Evolutionary conservation across 805 yeast genomes (phyloP).

Genomic region (Lachancea cidri): DNA sequence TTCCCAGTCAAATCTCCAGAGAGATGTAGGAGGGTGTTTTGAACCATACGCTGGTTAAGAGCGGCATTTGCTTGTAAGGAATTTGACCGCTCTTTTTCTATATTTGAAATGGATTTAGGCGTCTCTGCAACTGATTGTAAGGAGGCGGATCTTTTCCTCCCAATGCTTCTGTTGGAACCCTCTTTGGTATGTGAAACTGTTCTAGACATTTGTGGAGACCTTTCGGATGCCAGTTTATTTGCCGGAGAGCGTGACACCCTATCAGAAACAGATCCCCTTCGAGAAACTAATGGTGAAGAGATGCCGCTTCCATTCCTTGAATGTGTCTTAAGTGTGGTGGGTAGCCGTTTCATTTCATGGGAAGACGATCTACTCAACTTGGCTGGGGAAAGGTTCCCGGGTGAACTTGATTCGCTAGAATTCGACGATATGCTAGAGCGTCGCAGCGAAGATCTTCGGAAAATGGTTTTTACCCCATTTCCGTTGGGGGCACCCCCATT

Average conservation of each 20-base stretch:
- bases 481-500: neutral
- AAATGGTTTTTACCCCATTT: slow-evolving; percentile 4
- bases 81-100: slow-evolving; percentile 20
- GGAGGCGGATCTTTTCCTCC: slow-evolving; percentile 29
- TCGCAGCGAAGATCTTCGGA: slow-evolving; percentile 9
- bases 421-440: slow-evolving; percentile 11
- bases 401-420: slow-evolving; percentile 14
- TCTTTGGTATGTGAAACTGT: neutral
- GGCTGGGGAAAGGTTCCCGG: slow-evolving; percentile 17
- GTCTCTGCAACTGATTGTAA: slow-evolving; percentile 22
- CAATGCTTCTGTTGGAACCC: neutral
- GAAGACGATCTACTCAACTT: slow-evolving; percentile 21
- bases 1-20: slow-evolving; percentile 6
- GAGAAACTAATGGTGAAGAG: slow-evolving; percentile 16
- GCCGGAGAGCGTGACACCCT: neutral
- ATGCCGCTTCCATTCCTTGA: slow-evolving; percentile 6
- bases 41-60: slow-evolving; percentile 26
- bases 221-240: slow-evolving; percentile 7
- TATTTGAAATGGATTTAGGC: neutral
- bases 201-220: neutral
- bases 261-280: slow-evolving; percentile 17
- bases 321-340: slow-evolving; percentile 12
- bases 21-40: slow-evolving; percentile 17
- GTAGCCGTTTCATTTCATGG: slow-evolving; percentile 11
- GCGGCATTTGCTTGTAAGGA: slow-evolving; percentile 28